phyloP scores from a whole-genome alignment of 164 flowering plant genomes.

The Vitis amurensis region DNA sequence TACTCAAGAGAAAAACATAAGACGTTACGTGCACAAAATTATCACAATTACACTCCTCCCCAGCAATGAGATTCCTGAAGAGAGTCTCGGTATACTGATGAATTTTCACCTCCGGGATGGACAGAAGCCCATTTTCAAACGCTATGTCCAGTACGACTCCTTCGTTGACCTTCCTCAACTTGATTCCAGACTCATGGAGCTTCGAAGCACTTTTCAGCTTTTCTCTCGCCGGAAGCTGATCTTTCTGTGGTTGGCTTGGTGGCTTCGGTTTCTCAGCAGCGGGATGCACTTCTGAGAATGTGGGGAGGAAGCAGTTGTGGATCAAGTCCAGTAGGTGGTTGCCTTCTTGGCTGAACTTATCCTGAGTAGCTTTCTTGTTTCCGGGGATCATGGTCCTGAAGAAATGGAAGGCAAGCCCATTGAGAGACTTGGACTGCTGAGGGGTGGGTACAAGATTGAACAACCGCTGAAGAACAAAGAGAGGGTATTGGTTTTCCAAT shows the following conservation, averaged over 20 bases:
- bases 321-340: conserved; percentile 31
- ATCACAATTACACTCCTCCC: conserved; percentile 13
- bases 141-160: conserved; percentile 23
- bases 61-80: conserved; percentile 36
- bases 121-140: conserved; percentile 25
- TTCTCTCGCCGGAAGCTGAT: too few species aligned
- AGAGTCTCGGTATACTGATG: conserved; percentile 9
- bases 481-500: conserved; percentile 33
- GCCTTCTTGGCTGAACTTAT: conserved; percentile 17
- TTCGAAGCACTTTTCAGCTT: neutral
- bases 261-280: too few species aligned
- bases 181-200: conserved; percentile 11
- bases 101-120: conserved; percentile 27
- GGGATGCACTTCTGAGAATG: neutral
- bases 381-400: conserved; percentile 21
- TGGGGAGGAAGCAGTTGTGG: conserved; percentile 22
- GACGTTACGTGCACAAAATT: conserved; percentile 7
- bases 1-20: conserved; percentile 23
- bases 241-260: too few species aligned
- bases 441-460: conserved; percentile 20
- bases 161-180: conserved; percentile 8
- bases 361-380: neutral
- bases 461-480: conserved; percentile 19
- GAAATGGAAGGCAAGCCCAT: conserved; percentile 22
- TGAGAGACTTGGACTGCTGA: conserved; percentile 11